A percentile compares a stretch with the other conserved stretches of the same genome.
These are phyloP conservation scores for Paraconiothyrium brasiliense DNA, from an alignment of 2,329 filamentous ascomycete genomes.

Conservation along the genomic window DNA sequence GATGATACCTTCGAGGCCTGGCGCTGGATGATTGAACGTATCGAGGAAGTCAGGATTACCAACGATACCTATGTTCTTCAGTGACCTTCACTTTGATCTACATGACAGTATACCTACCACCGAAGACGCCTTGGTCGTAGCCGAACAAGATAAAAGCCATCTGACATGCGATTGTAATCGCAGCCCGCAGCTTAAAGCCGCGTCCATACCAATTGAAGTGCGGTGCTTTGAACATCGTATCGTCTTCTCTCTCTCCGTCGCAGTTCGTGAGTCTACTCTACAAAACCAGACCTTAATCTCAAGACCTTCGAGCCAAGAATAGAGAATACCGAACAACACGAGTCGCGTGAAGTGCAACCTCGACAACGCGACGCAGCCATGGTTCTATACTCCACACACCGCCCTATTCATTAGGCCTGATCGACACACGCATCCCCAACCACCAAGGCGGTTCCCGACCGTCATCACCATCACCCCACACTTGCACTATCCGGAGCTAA, in stretches of 20 bases:
- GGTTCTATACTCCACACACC: slow-evolving; percentile 3
- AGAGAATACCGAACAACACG: slow-evolving; percentile 1
- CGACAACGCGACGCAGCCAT: background rate
- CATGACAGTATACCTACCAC: slow-evolving; percentile 29
- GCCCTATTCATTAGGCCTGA: background rate
- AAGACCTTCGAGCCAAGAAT: background rate
- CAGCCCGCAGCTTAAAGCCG: slow-evolving; percentile 37
- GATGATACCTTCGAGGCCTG: slow-evolving; percentile 54
- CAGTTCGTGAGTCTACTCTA: background rate
- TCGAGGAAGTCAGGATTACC: slow-evolving; percentile 52
- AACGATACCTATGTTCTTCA: slow-evolving; percentile 39
- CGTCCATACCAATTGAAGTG: slow-evolving; percentile 39
- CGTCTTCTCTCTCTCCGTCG: background rate
- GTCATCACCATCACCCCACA: slow-evolving; percentile 7
- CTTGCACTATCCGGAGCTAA: background rate
- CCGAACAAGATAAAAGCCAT: slow-evolving; percentile 45
- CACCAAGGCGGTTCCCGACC: background rate
- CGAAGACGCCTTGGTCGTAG: slow-evolving; percentile 51
- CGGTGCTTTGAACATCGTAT: slow-evolving; percentile 31
- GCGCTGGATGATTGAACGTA: slow-evolving; percentile 52
- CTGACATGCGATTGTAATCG: slow-evolving; percentile 43
- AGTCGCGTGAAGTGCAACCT: background rate
- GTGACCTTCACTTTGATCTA: background rate
- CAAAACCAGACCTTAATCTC: background rate
- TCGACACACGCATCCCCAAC: background rate